phyloP scores from a whole-genome alignment of 805 yeast genomes.

The Starmera caribaea region DNA sequence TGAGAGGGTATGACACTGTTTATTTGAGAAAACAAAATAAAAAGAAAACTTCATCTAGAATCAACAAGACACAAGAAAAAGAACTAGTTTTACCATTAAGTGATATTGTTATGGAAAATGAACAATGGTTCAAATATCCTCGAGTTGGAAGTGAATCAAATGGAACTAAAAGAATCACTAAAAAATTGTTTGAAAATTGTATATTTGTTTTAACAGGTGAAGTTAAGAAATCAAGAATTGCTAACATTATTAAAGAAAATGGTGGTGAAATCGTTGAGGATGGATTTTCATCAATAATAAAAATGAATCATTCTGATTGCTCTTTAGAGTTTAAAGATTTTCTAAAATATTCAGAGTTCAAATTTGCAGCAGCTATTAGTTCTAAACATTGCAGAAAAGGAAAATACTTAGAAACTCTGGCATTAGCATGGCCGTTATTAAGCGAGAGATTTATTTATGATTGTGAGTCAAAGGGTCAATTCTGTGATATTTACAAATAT shows the following conservation, averaged over 20 bases:
- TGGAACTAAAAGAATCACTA: not conserved
- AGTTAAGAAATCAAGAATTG: slow-evolving; percentile 22
- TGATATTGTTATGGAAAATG: slow-evolving; percentile 1
- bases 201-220: slow-evolving; percentile 31
- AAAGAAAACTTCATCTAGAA: slow-evolving; percentile 2
- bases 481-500: slow-evolving; percentile 41
- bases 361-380: slow-evolving; percentile 54
- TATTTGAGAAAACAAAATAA: slow-evolving; percentile 20
- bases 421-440: slow-evolving; percentile 81
- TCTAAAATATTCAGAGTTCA: slow-evolving; percentile 15
- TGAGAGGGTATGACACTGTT: slow-evolving; percentile 52
- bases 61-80: no score
- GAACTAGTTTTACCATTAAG: slow-evolving; percentile 7
- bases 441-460: slow-evolving; percentile 48
- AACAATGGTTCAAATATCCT: not conserved
- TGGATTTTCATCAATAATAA: slow-evolving; percentile 24
- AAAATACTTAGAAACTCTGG: slow-evolving; percentile 68
- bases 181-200: slow-evolving; percentile 23
- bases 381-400: slow-evolving; percentile 51
- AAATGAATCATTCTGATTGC: slow-evolving; percentile 1
- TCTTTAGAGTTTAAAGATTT: slow-evolving; percentile 2
- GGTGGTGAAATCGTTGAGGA: slow-evolving; percentile 33
- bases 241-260: slow-evolving; percentile 25
- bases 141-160: slow-evolving; percentile 1
- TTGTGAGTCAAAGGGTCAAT: slow-evolving; percentile 24